Base-by-base conservation (phyloP, 2,329 filamentous ascomycete genomes). In the Stagonosporopsis rhizophila region DNA sequence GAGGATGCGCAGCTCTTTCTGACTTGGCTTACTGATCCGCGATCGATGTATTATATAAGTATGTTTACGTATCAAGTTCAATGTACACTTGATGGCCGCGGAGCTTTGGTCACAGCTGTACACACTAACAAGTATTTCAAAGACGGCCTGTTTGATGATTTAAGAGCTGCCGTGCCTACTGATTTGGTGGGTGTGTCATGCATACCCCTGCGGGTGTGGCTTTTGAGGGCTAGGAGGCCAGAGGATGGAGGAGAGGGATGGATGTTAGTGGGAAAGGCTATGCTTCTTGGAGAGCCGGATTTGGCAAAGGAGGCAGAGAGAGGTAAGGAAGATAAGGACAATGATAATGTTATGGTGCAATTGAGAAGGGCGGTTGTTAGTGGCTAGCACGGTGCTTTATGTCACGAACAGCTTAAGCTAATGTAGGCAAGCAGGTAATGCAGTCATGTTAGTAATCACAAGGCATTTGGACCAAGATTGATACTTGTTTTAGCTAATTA, bases 1-100 rank as follows among this genome's bases (percentile, higher is more conserved):
- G 51, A 60, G 44, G 60, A 62, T 15, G 54, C 57, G 3, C 40
- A 40, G 1, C 25, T 60, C 27, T 62, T 62, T 34, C 23, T 62
- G 15, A 62, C 57, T 2, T 62, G 60, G 60, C 47, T 62, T 15
- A 56, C 60, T 1, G 60, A 62, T 19, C 54, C 60, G 30, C 54
- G 60, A 23, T 62, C 53, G 1, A 60, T 58, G 44, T 60, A 60
- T 27, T 62, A 60, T 44, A 58, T 62, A 20, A 23, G 60, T 20
- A 17, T 30, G 9, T 32, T 22, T 6, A 39, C 44, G 14, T 38
- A 39, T 22, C 51, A 37, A 20, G 6, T 62, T 11, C 44, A 45
- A 35, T 58, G 53, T 37, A 53, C 53, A 5, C 22, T 44, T 7
- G 23, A 49, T 34, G 37, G 37, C 2, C 28, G 42, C 8, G 25